Evolutionary conservation across 768 basidiomycete species (phyloP).

Genomic region (Pulveroboletus sp.): DNA sequence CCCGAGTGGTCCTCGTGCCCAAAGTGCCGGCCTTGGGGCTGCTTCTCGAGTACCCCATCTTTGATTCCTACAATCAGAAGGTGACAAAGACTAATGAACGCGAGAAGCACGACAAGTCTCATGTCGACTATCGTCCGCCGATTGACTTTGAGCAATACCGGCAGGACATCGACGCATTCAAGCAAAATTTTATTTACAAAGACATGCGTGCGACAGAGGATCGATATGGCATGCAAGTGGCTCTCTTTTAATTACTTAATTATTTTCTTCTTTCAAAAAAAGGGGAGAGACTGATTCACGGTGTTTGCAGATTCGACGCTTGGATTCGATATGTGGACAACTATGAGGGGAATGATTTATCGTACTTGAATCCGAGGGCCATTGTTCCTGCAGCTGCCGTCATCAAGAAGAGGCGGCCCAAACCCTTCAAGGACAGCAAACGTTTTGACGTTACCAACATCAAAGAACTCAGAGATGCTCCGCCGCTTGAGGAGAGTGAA

Average conservation of each 20-base stretch:
- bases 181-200: constrained; percentile 79
- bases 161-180: constrained; percentile 76
- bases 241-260: too few relatives aligned
- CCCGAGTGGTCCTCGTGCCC: constrained; percentile 74
- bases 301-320: constrained; percentile 60
- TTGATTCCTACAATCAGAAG: constrained; percentile 68
- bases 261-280: background rate
- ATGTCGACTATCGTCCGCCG: constrained; percentile 61
- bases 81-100: constrained; percentile 39
- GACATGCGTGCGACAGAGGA: constrained; percentile 85
- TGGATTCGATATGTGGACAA: constrained; percentile 77
- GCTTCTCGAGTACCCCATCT: constrained; percentile 82
- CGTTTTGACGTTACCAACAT: constrained; percentile 58
- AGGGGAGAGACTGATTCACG: background rate
- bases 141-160: constrained; percentile 69
- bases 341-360: constrained; percentile 73
- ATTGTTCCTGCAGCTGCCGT: constrained; percentile 68
- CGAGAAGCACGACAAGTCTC: constrained; percentile 43
- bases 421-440: constrained; percentile 65
- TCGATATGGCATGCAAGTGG: constrained; percentile 64
- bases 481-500: constrained; percentile 33
- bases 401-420: constrained; percentile 52
- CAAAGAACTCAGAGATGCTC: constrained; percentile 27
- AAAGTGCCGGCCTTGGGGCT: constrained; percentile 96
- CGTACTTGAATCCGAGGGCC: constrained; percentile 74